A percentile compares a stretch with the other conserved stretches of the same genome.
Evolutionary conservation across 2,329 filamentous ascomycete species (phyloP).

Genomic region (Thermothelomyces thermophilus): DNA sequence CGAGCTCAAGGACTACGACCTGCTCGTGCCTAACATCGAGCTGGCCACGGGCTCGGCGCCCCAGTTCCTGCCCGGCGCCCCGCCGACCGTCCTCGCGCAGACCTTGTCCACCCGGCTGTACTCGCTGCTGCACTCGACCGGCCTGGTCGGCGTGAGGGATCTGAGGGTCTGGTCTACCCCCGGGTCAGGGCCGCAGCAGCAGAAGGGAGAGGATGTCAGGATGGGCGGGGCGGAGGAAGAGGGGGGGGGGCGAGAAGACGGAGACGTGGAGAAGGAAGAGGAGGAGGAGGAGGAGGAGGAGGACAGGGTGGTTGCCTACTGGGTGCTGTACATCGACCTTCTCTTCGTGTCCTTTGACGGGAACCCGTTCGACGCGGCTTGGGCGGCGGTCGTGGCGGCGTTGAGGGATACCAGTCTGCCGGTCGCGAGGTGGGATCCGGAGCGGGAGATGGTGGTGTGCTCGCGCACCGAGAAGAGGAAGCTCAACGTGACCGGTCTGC

Average conservation of each 20-base stretch:
- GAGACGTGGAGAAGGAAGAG: constrained; percentile 28
- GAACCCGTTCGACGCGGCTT: constrained; percentile 85
- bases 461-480: constrained; percentile 48
- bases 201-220: constrained; percentile 20
- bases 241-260: constrained; percentile 22
- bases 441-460: constrained; percentile 74
- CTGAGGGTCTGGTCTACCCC: constrained; percentile 64
- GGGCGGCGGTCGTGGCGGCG: constrained; percentile 77
- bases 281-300: constrained; percentile 29
- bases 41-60: constrained; percentile 86
- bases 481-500: constrained; percentile 58
- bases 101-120: constrained; percentile 75
- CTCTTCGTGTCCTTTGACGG: constrained; percentile 90
- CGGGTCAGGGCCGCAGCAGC: constrained; percentile 33
- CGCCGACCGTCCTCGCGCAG: constrained; percentile 75
- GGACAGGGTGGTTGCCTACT: constrained; percentile 68
- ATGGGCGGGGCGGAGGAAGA: constrained; percentile 22
- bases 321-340: constrained; percentile 93
- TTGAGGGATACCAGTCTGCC: constrained; percentile 72
- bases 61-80: constrained; percentile 73
- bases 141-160: constrained; percentile 59
- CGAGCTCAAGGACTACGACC: constrained; percentile 56
- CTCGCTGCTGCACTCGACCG: constrained; percentile 65
- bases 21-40: constrained; percentile 91
- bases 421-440: constrained; percentile 72